Evolutionary conservation across 495 filamentous ascomycete genomes (phyloP), one percentile per base, ranked within the genome.

Genomic region (Aspergillus wentii): DNA sequence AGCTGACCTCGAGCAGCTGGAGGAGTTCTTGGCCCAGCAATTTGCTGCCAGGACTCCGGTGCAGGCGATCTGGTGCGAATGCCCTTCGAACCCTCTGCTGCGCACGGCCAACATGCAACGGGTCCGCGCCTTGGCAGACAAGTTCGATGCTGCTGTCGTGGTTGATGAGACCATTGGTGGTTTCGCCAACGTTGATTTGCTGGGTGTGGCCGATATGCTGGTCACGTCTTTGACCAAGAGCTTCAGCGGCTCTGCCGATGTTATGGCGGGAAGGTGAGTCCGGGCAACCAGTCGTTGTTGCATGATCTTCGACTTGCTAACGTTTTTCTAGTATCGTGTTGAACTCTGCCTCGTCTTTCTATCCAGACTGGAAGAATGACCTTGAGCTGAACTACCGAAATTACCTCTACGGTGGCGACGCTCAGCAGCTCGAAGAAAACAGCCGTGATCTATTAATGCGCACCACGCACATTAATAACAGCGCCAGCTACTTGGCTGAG

Each of bases 161-260:
- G 43, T 63, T 8, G 74, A 78, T 48, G 73, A 78, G 8, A 76
- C 72, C 0, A 46, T 72, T 17, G 69, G 60, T 2, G 69, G 59
- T 4, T 69, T 66, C n/a, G 61, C 56, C 41, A 78, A 78, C 39
- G 48, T 74, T 16, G 64, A 74, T 40, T 22, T 63, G 0, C 16
- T 59, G 9, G 35, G 25, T 0, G 31, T 47, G n/a, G 52, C 36
- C 0, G 61, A 66, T 34, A 39, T 65, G 5, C 29, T 61, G 3
- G 32, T 49, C 28, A 52, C 54, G 0, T 53, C 47, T 7, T 40
- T 65, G n/a, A 56, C 57, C n/a, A 65, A 65, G 46, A 44, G 40
- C 5, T 59, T 61, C 34, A 54, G 34, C 34, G 60, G 60, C 1
- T 33, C 13, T n/a, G 43, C 40, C 13, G 51, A 65, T 33, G 54